Base-by-base conservation (phyloP, 768 basidiomycete species). In the Lentinula lateritia region DNA sequence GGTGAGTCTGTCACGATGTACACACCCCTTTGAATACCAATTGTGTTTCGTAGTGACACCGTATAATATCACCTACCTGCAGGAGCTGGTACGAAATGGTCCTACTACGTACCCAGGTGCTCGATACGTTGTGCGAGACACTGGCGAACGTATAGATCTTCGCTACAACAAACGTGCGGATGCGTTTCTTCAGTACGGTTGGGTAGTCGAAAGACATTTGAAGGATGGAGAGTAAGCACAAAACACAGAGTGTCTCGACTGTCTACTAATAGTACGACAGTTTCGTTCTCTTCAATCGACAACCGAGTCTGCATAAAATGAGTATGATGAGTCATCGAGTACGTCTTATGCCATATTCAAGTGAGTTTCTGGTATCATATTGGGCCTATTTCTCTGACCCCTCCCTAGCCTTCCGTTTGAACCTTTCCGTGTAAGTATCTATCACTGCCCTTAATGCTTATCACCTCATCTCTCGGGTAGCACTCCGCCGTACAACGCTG, bases 301-400 rank as follows among this genome's bases (percentile, higher is more conserved):
- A 99, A 71, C 97, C 97, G 10, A 92, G 88, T 83, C 75, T 98
- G 74, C 97, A 99, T 75, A 99, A 99, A 75, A 98, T 98, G 97
- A 96, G 94, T 81, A 98, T 98, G 97, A 98, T 98, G 97, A 92
- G 92, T 74, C 97, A 98, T 78, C 87, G 95, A 39, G 92, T 98
- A 35, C 93, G 91, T 69, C 78, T 98, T 63, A 97, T 98, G 95
- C 92, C 93, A 12, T 98, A 98, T 75, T 98, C 95, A 20, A 98
- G 93, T 95, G 69, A 73, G 93, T 83, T 7, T 12, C 4, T 28
- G 28, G 35, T 42, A 34, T 28, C 50, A 59, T 42, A 35, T 42
- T 35, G 23, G 20, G 41, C 36, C 59, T 67, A 18, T 62, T 67
- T 18, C n/a, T 55, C 50, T 35, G 16, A 6, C 58, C 8, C 58